phyloP scores from a whole-genome alignment of 192 early-diverging fungal genomes.

The Backusella tarrabulga region DNA sequence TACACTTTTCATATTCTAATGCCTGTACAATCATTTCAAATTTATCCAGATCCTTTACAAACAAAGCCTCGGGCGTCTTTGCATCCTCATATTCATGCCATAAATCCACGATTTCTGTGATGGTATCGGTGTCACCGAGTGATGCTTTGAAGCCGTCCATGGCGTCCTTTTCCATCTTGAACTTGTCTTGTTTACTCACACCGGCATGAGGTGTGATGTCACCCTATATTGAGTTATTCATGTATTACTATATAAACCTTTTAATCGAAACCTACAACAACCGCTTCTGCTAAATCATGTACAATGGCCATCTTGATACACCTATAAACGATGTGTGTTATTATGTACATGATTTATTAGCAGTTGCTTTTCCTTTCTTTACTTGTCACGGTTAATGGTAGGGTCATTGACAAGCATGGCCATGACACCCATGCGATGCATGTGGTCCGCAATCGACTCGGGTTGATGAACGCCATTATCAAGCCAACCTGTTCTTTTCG shows the following conservation, averaged over 20 bases:
- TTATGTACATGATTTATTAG: too few relatives aligned
- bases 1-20: constrained; percentile 84
- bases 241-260: too few relatives aligned
- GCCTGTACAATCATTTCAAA: constrained; percentile 97
- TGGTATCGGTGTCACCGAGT: constrained; percentile 53
- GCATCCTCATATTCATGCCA: constrained; percentile 89
- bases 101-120: constrained; percentile 70
- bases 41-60: constrained; percentile 94
- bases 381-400: constrained; percentile 54
- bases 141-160: constrained; percentile 60
- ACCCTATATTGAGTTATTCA: constrained; percentile 46
- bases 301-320: constrained; percentile 93
- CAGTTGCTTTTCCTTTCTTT: not conserved
- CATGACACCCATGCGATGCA: constrained; percentile 93
- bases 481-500: constrained; percentile 94
- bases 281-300: constrained; percentile 87
- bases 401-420: constrained; percentile 80
- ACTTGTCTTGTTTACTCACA: constrained; percentile 78
- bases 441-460: constrained; percentile 94
- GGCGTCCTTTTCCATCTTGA: constrained; percentile 63
- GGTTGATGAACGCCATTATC: constrained; percentile 62
- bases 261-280: constrained; percentile 53
- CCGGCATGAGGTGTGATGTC: constrained; percentile 89
- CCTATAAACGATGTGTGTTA: constrained; percentile 24
- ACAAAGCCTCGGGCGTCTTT: constrained; percentile 67